These are phyloP conservation scores for Maudiozyma serrabonitensis DNA, from an alignment of 805 yeast species.

Conservation along the genomic window DNA sequence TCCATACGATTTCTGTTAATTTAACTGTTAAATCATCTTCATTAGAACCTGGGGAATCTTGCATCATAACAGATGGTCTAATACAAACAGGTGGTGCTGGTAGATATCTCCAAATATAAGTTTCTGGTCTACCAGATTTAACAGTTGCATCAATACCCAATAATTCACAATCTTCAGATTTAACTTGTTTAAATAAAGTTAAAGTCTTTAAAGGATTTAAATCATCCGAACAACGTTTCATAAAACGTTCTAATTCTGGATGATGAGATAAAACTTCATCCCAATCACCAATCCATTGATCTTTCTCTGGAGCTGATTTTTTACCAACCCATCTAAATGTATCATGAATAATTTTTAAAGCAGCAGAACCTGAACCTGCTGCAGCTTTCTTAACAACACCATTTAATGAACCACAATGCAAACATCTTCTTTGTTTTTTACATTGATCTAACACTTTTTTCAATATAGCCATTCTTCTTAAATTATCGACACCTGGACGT, in stretches of 20 bases:
- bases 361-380: conserved; percentile 84
- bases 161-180: conserved; percentile 83
- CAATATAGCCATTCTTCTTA: conserved; percentile 82
- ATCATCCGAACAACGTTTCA: conserved; percentile 84
- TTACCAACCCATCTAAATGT: conserved; percentile 94
- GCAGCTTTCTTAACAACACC: conserved; percentile 98
- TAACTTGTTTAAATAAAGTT: conserved; percentile 75
- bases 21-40: conserved; percentile 97
- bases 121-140: conserved; percentile 88
- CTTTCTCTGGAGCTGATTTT: conserved; percentile 74
- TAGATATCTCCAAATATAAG: conserved; percentile 90
- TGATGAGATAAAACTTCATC: conserved; percentile 60
- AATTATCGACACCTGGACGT: conserved; percentile 79
- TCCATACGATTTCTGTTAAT: conserved; percentile 93
- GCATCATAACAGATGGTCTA: conserved; percentile 92
- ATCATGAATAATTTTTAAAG: conserved; percentile 90
- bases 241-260: conserved; percentile 83
- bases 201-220: conserved; percentile 85
- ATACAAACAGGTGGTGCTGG: conserved; percentile 99
- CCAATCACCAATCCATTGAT: conserved; percentile 80
- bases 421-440: conserved; percentile 87
- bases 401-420: conserved; percentile 76
- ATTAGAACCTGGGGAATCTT: conserved; percentile 78
- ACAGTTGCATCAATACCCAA: conserved; percentile 76
- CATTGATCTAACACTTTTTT: conserved; percentile 84